These are phyloP conservation scores for Teratosphaeria pseudoeucalypti DNA, from an alignment of 2,329 filamentous ascomycete species.

Conservation along the genomic window DNA sequence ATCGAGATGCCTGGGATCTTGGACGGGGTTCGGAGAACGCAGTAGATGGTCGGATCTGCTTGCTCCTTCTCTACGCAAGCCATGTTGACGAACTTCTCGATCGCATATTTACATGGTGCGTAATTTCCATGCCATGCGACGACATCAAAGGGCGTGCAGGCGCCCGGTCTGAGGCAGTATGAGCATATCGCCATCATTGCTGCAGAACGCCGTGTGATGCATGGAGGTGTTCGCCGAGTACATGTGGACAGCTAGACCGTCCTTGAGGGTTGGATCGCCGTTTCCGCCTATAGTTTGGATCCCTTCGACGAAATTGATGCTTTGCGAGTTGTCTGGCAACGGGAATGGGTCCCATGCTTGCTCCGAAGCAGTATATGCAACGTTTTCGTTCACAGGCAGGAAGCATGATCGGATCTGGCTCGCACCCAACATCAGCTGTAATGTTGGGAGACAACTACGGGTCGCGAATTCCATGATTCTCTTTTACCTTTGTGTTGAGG, in stretches of 20 bases:
- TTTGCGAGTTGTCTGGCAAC: constrained; percentile 4
- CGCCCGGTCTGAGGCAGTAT: constrained; percentile 54
- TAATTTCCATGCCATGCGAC: constrained; percentile 60
- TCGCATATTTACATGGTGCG: constrained; percentile 46
- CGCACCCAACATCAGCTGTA: background rate
- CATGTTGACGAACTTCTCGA: constrained; percentile 45
- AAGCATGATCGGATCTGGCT: constrained; percentile 9
- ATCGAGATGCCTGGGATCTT: constrained; percentile 41
- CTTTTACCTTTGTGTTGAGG: background rate
- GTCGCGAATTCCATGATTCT: no score
- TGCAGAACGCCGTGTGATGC: constrained; percentile 56
- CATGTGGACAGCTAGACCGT: constrained; percentile 14
- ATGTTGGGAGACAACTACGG: background rate
- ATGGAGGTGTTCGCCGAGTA: constrained; percentile 14
- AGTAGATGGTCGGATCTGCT: constrained; percentile 54
- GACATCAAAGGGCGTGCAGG: constrained; percentile 55
- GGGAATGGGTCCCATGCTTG: constrained; percentile 10
- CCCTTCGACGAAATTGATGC: constrained; percentile 12
- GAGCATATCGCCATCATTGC: constrained; percentile 59
- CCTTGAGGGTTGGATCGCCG: constrained; percentile 11
- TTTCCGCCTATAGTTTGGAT: constrained; percentile 14
- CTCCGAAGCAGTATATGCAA: constrained; percentile 5
- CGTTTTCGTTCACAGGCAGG: constrained; percentile 4
- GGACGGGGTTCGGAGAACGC: constrained; percentile 52
- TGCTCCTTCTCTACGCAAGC: constrained; percentile 50